These are phyloP conservation scores for Fusarium bulbicola DNA, from an alignment of 2,329 filamentous ascomycete species.

Conservation along the genomic window DNA sequence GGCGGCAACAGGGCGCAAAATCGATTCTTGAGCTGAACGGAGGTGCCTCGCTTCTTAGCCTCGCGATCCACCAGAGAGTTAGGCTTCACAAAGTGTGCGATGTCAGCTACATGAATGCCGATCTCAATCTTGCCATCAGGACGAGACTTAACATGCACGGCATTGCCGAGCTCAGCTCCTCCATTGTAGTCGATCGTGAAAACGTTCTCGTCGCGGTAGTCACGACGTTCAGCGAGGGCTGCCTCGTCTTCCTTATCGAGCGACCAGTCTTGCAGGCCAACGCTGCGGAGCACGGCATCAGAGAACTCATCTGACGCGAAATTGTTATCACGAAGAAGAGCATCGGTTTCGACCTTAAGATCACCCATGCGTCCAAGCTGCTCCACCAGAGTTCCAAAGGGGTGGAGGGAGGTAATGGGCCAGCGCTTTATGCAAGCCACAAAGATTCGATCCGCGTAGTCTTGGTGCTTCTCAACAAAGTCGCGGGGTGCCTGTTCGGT, in stretches of 20 bases:
- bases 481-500: slow-evolving; percentile 97
- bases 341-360: slow-evolving; percentile 96
- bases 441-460: slow-evolving; percentile 97
- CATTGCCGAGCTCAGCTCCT: slow-evolving; percentile 88
- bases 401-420: slow-evolving; percentile 99
- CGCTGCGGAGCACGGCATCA: slow-evolving; percentile 92
- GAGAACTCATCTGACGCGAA: slow-evolving; percentile 98
- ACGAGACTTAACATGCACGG: slow-evolving; percentile 88
- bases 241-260: slow-evolving; percentile 83
- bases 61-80: slow-evolving; percentile 96
- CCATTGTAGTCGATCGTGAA: slow-evolving; percentile 95
- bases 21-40: slow-evolving; percentile 92
- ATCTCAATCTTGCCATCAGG: slow-evolving; percentile 90
- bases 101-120: slow-evolving; percentile 93
- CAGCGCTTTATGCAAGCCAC: slow-evolving; percentile 99
- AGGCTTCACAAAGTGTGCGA: slow-evolving; percentile 95
- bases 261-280: slow-evolving; percentile 92
- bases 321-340: slow-evolving; percentile 96
- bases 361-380: slow-evolving; percentile 98
- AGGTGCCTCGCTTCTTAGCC: slow-evolving; percentile 96
- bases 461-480: slow-evolving; percentile 98
- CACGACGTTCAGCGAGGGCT: slow-evolving; percentile 77
- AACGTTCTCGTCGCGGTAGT: slow-evolving; percentile 87
- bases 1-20: slow-evolving; percentile 87
- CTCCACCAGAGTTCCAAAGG: slow-evolving; percentile 96